These are phyloP conservation scores for Penicillium sp. DNA, from an alignment of 2,329 filamentous ascomycete species.

Conservation along the genomic window DNA sequence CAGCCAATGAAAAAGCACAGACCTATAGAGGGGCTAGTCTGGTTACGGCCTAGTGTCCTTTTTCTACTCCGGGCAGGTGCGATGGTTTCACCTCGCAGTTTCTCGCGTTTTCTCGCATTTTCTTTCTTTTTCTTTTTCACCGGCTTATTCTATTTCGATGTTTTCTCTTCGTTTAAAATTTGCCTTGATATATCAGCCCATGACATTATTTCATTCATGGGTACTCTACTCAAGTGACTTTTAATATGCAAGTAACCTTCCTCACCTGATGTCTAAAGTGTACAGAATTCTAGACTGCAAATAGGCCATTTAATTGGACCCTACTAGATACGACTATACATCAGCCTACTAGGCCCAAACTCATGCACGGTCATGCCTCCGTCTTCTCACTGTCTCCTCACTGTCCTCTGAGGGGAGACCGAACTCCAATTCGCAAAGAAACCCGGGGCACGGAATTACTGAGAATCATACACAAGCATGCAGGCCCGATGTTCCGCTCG, in stretches of 20 bases:
- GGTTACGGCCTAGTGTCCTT: not conserved
- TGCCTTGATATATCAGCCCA: not conserved
- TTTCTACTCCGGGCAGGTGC: constrained; percentile 4
- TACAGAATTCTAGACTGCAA: constrained; percentile 1
- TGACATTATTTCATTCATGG: not conserved
- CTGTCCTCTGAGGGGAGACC: not conserved
- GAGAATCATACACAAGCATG: not conserved
- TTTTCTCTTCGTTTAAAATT: not conserved
- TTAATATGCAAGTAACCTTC: not conserved
- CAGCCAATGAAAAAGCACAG: constrained; percentile 13
- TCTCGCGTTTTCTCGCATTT: not conserved
- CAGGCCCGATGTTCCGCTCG: not conserved
- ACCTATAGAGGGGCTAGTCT: not conserved
- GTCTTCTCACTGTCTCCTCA: not conserved
- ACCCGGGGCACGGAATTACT: not conserved
- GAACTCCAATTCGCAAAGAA: not conserved
- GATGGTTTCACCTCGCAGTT: constrained; percentile 3
- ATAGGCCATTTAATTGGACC: constrained; percentile 4
- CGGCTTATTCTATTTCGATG: not conserved
- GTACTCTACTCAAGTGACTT: not conserved
- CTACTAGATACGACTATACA: not conserved
- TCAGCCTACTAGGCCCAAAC: constrained; percentile 1
- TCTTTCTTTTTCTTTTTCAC: not conserved
- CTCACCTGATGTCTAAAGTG: not conserved
- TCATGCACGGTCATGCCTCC: constrained; percentile 9